phyloP scores from a whole-genome alignment of 2,329 filamentous ascomycete species.

The Tolypocladium pustulatum region DNA sequence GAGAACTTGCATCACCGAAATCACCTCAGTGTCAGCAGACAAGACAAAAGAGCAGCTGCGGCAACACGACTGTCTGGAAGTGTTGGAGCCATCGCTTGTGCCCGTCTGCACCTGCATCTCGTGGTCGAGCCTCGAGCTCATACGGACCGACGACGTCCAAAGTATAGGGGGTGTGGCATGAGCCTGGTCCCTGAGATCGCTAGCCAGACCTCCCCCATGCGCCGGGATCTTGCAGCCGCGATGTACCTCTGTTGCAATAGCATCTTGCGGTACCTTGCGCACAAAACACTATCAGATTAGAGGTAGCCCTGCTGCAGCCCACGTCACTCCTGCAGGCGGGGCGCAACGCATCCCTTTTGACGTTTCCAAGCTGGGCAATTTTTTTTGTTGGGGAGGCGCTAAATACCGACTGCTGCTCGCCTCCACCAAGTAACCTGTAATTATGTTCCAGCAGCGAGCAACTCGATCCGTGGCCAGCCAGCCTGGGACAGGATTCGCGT shows the following conservation, averaged over 20 bases:
- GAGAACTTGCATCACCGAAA: background rate
- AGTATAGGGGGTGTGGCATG: background rate
- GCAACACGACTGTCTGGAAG: background rate
- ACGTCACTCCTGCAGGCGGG: background rate
- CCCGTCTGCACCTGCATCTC: background rate
- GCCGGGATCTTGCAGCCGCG: background rate
- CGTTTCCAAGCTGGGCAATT: background rate
- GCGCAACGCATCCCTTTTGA: background rate
- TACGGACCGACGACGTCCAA: background rate
- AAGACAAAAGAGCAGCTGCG: no score
- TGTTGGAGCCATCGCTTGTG: background rate
- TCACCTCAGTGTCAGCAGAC: background rate
- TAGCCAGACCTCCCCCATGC: background rate
- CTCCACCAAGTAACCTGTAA: background rate
- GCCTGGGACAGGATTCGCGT: background rate
- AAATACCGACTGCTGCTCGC: background rate
- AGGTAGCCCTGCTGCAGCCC: background rate
- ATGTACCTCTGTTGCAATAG: background rate
- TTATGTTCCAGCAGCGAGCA: background rate
- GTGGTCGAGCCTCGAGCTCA: background rate
- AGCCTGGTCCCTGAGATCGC: background rate
- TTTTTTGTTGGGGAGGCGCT: slow-evolving; percentile 4
- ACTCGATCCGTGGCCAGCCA: background rate
- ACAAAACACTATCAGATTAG: background rate
- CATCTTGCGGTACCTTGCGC: background rate